Conservation (phyloP, 2,329 filamentous ascomycete species). For the Penicillium griseofulvum region DNA sequence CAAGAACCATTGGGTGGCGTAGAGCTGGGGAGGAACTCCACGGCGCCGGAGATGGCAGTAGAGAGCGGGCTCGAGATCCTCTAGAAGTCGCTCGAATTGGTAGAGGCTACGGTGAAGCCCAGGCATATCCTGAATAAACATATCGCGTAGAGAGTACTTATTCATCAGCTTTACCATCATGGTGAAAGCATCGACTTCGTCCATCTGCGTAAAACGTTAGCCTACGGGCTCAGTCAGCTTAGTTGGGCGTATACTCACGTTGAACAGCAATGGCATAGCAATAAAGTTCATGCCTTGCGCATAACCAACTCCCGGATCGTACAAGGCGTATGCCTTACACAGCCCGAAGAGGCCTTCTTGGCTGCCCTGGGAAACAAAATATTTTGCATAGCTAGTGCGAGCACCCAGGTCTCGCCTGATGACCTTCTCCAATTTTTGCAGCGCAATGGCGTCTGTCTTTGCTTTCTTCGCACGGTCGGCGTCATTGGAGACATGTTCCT, state of each 20-base stretch:
- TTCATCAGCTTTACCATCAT: constrained; percentile 93
- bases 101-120: constrained; percentile 90
- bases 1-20: constrained; percentile 98
- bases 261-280: constrained; percentile 93
- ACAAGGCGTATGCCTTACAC: constrained; percentile 95
- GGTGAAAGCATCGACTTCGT: constrained; percentile 94
- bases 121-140: constrained; percentile 95
- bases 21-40: constrained; percentile 84
- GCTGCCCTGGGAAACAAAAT: constrained; percentile 82
- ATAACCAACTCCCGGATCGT: constrained; percentile 91
- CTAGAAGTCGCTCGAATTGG: constrained; percentile 89
- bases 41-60: constrained; percentile 91
- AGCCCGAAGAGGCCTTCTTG: constrained; percentile 93
- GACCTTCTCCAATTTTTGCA: constrained; percentile 83
- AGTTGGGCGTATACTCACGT: constrained; percentile 54
- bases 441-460: constrained; percentile 69
- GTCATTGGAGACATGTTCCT: constrained; percentile 62
- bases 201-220: constrained; percentile 61
- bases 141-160: constrained; percentile 85
- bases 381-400: constrained; percentile 94
- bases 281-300: constrained; percentile 99
- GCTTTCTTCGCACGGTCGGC: constrained; percentile 73
- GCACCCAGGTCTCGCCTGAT: constrained; percentile 90
- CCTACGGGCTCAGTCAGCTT: not conserved
- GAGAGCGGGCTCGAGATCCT: constrained; percentile 89